Conservation (phyloP, 1,284 basidiomycete genomes). For the Sanghuangporus sanghuang region DNA sequence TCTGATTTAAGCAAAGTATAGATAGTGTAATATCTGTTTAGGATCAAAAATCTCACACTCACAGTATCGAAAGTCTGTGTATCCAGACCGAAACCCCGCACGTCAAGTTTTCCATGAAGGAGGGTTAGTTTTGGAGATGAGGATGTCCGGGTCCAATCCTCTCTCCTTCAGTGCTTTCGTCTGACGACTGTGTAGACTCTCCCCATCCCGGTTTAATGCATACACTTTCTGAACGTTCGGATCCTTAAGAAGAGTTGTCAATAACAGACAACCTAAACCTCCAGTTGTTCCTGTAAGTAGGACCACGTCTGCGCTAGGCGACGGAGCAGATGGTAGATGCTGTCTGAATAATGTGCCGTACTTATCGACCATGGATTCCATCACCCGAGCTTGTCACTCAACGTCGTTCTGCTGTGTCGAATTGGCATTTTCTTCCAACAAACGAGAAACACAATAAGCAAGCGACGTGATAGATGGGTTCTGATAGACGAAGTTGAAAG, state of each 20-base stretch:
- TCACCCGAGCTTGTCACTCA: slow-evolving; percentile 9
- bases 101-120: too few species aligned
- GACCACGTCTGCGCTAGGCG: slow-evolving; percentile 22
- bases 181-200: too few species aligned
- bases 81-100: too few species aligned
- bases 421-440: slow-evolving; percentile 7
- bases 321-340: slow-evolving; percentile 13
- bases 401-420: background rate
- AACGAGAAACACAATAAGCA: slow-evolving; percentile 18
- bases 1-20: too few species aligned
- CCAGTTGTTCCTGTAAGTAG: slow-evolving; percentile 35
- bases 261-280: slow-evolving; percentile 28
- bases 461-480: slow-evolving; percentile 29
- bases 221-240: slow-evolving; percentile 26
- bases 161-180: too few species aligned
- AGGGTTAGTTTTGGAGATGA: too few species aligned
- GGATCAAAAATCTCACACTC: too few species aligned
- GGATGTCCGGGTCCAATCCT: too few species aligned
- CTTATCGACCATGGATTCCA: slow-evolving; percentile 29
- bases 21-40: too few species aligned
- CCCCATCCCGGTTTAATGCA: slow-evolving; percentile 15
- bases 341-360: slow-evolving; percentile 25
- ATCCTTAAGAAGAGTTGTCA: slow-evolving; percentile 25
- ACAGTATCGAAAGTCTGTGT: too few species aligned
- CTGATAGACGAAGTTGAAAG: slow-evolving; percentile 32